Percentiles rank a stretch among this genome's conserved stretches.
These are phyloP conservation scores for Capronia epimyces DNA, from an alignment of 2,329 filamentous ascomycete genomes.

Conservation along the genomic window DNA sequence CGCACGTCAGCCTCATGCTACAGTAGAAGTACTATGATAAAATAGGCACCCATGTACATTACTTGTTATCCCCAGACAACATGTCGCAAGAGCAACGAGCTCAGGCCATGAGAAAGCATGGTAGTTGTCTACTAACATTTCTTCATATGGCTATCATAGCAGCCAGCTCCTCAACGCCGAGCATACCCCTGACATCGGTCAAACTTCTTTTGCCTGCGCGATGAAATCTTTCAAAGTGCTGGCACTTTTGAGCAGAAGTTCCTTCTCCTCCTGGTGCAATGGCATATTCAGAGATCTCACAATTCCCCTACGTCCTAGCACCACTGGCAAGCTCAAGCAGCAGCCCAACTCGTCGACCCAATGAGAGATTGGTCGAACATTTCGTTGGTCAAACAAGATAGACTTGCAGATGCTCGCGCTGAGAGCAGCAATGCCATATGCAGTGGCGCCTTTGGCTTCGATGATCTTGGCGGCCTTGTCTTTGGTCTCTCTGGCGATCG, in stretches of 20 bases:
- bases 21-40: no score
- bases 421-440: slow-evolving; percentile 48
- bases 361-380: slow-evolving; percentile 47
- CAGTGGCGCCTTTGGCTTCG: slow-evolving; percentile 47
- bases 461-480: slow-evolving; percentile 47
- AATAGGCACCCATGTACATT: no score
- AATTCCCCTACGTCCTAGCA: slow-evolving; percentile 46
- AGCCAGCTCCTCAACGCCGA: not conserved
- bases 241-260: slow-evolving; percentile 18
- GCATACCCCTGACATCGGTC: not conserved
- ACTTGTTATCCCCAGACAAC: no score
- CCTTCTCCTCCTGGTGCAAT: slow-evolving; percentile 24
- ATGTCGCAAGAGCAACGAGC: no score
- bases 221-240: slow-evolving; percentile 15
- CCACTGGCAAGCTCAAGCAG: slow-evolving; percentile 48
- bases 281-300: slow-evolving; percentile 33
- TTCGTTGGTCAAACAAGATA: slow-evolving; percentile 46
- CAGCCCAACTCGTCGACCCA: slow-evolving; percentile 45
- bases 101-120: no score
- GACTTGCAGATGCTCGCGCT: slow-evolving; percentile 47
- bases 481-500: slow-evolving; percentile 43
- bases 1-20: not conserved
- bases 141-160: not conserved
- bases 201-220: slow-evolving; percentile 12
- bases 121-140: no score